Evolutionary conservation across 768 basidiomycete species (phyloP).

Genomic region (Tricholoma matsutake): DNA sequence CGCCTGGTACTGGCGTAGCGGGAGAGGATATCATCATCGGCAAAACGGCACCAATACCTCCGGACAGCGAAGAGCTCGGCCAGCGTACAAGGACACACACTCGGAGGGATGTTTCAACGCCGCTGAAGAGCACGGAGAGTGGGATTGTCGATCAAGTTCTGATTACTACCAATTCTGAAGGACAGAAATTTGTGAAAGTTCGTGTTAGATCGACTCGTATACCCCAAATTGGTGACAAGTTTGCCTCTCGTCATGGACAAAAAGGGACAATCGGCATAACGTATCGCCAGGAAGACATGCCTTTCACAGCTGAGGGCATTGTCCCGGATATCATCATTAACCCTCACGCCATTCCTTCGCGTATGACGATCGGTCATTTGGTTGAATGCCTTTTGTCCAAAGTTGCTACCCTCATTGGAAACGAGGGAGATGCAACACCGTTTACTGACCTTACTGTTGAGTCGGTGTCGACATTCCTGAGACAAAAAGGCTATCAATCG

Average conservation of each 20-base stretch:
- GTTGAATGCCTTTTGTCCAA: constrained; percentile 97
- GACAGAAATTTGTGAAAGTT: constrained; percentile 97
- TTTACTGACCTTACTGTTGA: constrained; percentile 98
- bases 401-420: constrained; percentile 92
- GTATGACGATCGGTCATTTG: constrained; percentile 99
- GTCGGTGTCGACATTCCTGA: constrained; percentile 89
- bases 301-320: constrained; percentile 95
- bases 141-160: constrained; percentile 98
- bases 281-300: constrained; percentile 99
- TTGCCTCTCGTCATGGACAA: constrained; percentile 98
- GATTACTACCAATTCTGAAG: constrained; percentile 93
- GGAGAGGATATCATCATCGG: constrained; percentile 99
- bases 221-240: constrained; percentile 98
- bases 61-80: constrained; percentile 95
- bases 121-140: constrained; percentile 95
- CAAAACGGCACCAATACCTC: constrained; percentile 95
- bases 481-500: constrained; percentile 91
- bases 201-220: constrained; percentile 94
- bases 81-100: constrained; percentile 93
- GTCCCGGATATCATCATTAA: constrained; percentile 98
- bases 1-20: constrained; percentile 89
- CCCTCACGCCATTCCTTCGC: constrained; percentile 98
- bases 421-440: constrained; percentile 97
- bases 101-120: constrained; percentile 94
- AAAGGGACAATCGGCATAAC: constrained; percentile 99